phyloP scores from a whole-genome alignment of 176 grass and related monocot species.

The Phragmites australis region DNA sequence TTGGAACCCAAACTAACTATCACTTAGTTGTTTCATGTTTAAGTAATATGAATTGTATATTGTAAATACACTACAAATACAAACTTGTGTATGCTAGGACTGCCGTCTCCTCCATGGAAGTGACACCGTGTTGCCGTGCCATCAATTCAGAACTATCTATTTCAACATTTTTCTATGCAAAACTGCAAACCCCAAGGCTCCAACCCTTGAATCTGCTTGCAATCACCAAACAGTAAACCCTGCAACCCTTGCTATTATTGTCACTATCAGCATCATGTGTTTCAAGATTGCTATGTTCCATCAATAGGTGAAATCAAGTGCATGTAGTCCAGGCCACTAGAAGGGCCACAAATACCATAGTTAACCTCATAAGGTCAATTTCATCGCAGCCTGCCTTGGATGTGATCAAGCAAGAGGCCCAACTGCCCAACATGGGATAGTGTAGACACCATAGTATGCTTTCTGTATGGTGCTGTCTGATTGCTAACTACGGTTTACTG shows the following conservation, averaged over 20 bases:
- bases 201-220: neutral
- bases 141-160: conserved; percentile 12
- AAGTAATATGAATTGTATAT: neutral
- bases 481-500: neutral
- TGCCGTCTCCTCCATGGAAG: neutral
- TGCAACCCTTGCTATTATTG: conserved; percentile 2
- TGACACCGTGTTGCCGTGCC: neutral
- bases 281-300: neutral
- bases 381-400: neutral
- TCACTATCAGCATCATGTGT: neutral
- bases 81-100: neutral
- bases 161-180: neutral
- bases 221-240: neutral
- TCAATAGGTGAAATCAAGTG: conserved; percentile 1
- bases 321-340: neutral
- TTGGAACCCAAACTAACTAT: neutral
- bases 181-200: conserved; percentile 5
- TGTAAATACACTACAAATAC: neutral
- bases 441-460: neutral
- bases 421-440: neutral
- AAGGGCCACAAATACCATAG: neutral
- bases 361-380: neutral
- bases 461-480: neutral
- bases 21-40: conserved; percentile 8
- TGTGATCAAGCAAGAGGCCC: conserved; percentile 26